Base-by-base conservation (phyloP, 2,329 filamentous ascomycete genomes). In the Diaporthe sp. region DNA sequence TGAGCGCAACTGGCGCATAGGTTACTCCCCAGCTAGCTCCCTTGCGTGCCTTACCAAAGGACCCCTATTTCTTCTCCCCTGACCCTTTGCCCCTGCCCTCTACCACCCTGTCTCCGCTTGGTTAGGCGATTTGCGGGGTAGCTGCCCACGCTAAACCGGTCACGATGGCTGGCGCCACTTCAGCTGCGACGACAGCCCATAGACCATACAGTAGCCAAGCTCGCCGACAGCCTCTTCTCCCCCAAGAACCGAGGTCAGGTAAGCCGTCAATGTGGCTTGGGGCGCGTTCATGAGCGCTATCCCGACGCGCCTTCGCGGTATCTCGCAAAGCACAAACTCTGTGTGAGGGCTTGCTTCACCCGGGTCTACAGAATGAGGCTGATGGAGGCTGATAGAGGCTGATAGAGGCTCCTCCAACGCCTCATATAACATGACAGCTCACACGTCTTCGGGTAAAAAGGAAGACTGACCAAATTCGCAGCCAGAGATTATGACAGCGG, bases 51-150 rank as follows among this genome's bases (percentile, higher is more conserved):
- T 47, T 30, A n/a, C 22, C 13, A 22, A 25, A 63, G 50, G 69
- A 71, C 69, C 69, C 69, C 69, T 71, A 71, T 71, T 61, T 71
- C n/a, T 15, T 71, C 55, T 30, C 69, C 69, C 69, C 69, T 71
- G 69, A 63, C 56, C n/a, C 53, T 42, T 61, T 61, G 47, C 30
- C 59, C 35, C 55, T 39, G n/a, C 13, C 50, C 32, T 50, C 44
- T 47, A 35, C 56, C 30, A 63, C 69, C 39, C 37, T 59, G 39
- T 30, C 58, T 51, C 61, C 44, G 61, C 61, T 51, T 66, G 44
- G 27, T 53, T 63, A 71, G 63, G 69, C 69, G 56, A 51, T 63
- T 71, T 71, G 69, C 69, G 69, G 69, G 69, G 69, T 53, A 71
- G 44, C 55, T 71, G 56, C 44, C 19, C 44, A 8, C 56, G 69